These are phyloP conservation scores for Polytolypa hystricis DNA, from an alignment of 2,329 filamentous ascomycete genomes.

Conservation along the genomic window DNA sequence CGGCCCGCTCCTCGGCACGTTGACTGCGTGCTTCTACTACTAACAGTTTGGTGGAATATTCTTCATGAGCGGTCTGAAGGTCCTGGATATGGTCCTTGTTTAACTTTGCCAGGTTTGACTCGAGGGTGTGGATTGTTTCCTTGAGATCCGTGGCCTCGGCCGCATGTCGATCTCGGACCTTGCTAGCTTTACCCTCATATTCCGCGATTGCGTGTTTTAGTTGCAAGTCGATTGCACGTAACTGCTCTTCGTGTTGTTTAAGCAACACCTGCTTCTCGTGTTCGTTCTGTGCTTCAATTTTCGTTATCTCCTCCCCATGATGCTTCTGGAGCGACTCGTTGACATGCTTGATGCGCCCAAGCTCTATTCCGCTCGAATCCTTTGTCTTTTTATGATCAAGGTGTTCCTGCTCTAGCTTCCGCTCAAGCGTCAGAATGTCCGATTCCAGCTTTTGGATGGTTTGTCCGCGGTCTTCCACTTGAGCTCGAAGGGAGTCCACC, in stretches of 20 bases:
- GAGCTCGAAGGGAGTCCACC: conserved; percentile 69
- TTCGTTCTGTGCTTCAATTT: conserved; percentile 39
- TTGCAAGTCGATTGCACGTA: conserved; percentile 38
- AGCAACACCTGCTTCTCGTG: conserved; percentile 31
- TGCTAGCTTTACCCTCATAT: conserved; percentile 28
- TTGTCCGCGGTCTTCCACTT: conserved; percentile 63
- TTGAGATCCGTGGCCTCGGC: conserved; percentile 54
- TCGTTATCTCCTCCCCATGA: conserved; percentile 56
- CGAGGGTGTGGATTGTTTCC: conserved; percentile 49
- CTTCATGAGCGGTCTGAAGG: conserved; percentile 44
- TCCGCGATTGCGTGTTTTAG: conserved; percentile 34
- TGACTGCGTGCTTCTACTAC: conserved; percentile 42
- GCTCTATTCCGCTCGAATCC: conserved; percentile 45
- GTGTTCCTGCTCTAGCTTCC: conserved; percentile 57
- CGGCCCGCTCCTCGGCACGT: conserved; percentile 26
- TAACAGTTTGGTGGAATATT: conserved; percentile 35
- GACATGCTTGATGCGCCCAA: conserved; percentile 49
- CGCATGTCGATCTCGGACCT: conserved; percentile 37
- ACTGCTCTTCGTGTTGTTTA: conserved; percentile 34
- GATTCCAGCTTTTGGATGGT: conserved; percentile 47
- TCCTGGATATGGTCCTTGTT: conserved; percentile 52
- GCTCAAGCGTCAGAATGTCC: conserved; percentile 43
- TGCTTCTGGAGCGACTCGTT: conserved; percentile 61
- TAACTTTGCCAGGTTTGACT: conserved; percentile 39
- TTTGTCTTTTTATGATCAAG: conserved; percentile 59